Evolutionary conservation across 441 rosid genomes (phyloP), one percentile per base, ranked within the genome.

Genomic region (Hura crepitans): DNA sequence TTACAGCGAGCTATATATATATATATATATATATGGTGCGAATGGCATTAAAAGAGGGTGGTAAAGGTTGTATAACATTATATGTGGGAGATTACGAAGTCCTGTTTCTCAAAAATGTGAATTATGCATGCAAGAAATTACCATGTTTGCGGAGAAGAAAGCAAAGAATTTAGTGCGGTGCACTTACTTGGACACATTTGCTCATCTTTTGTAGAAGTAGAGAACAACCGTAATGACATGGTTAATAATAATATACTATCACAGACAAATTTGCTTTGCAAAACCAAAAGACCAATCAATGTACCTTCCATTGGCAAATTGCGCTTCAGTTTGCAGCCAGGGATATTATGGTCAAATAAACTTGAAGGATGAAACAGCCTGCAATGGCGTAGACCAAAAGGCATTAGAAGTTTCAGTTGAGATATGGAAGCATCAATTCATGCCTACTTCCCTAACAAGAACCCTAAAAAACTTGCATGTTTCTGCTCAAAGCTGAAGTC

Each of bases 341-440:
- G 58, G 56, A 6, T 56, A 65, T 5, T 50, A 70, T 53, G 61
- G 10, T 91, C 85, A 90, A 43, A 74, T 82, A 79, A 94, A 89
- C 72, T 57, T 83, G 87, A 90, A 92, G 74, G 99, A 90, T 64
- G 86, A 76, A 68, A 92, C 89, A 37, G 79, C 84, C 97, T 94
- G 90, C 82, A 81, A 75, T 31, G 5, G 20, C 37, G 17, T 30
- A 18, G 11, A 20, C 20, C 2, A 28, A 30, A 11, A 57, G 31
- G 23, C 35, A 28, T 57, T 57, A 57, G 35, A 57, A 57, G 13
- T 28, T 35, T 35, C 39, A 4, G 39, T 35, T 35, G 4, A 8
- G 7, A 1, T 35, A 35, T 35, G 4, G 39, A 35, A 35, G 39
- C 39, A 35, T 35, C 39, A 35, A 35, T 35, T 35, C 6, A 6